These are phyloP conservation scores for Irpex rosettiformis DNA, from an alignment of 1,284 basidiomycete genomes.

Conservation along the genomic window DNA sequence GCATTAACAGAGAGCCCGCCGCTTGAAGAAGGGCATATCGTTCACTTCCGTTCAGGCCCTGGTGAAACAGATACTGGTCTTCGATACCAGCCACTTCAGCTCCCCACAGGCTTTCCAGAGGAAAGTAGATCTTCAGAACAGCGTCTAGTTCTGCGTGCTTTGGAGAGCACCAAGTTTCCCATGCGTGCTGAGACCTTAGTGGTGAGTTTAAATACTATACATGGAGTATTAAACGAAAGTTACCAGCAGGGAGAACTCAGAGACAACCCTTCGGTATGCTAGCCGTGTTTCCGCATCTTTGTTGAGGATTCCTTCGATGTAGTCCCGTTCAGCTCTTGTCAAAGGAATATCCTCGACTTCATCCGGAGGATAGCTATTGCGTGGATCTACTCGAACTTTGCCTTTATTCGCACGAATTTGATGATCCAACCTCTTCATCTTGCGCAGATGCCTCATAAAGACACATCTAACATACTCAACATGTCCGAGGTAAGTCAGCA, in stretches of 20 bases:
- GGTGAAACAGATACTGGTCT: not conserved
- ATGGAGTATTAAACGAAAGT: not conserved
- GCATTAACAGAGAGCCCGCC: not conserved
- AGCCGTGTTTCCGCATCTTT: not conserved
- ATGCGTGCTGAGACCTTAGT: not conserved
- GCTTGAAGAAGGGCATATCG: not conserved
- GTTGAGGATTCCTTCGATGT: not conserved
- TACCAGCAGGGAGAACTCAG: not conserved
- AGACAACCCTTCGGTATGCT: not conserved
- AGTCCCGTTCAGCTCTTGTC: not conserved
- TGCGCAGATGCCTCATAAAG: not conserved
- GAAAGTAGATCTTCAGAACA: conserved; percentile 1
- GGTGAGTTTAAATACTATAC: too few relatives aligned
- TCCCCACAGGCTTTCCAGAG: not conserved
- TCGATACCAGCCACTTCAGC: not conserved
- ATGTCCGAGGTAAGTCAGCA: not conserved
- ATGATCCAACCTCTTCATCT: not conserved
- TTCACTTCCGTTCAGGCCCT: not conserved
- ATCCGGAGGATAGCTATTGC: too few relatives aligned
- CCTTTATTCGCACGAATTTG: not conserved
- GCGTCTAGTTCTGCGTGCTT: not conserved
- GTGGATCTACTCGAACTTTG: not conserved
- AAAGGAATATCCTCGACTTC: not conserved
- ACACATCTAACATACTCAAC: not conserved
- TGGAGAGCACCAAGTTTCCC: conserved; percentile 1